Evolutionary conservation across 371 early-diverging fungal species (phyloP), one percentile per base, ranked within the genome.

Genomic region (Umbelopsis sp.): DNA sequence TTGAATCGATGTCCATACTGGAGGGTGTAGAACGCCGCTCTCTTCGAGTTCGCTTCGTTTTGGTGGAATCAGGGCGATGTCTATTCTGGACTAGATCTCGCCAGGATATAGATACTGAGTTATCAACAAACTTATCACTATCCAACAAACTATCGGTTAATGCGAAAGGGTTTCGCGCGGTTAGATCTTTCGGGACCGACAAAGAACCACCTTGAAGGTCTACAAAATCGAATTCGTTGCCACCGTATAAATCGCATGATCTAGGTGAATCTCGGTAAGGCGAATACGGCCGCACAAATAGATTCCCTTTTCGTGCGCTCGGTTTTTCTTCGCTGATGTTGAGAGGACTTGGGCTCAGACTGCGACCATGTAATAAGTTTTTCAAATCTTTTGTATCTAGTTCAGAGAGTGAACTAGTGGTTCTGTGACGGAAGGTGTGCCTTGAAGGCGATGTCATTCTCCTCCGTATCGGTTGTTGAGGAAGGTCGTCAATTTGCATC

Each of bases 31-130:
- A 29, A 35, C 5, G 12, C 8, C 18, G 57, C 20, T 48, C 48
- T 12, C 18, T 6, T 5, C 57, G 57, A 57, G 16, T 18, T 35
- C 57, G 37, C 35, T 57, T 57, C 16, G 57, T 57, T 35, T 57
- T 57, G 12, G 57, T 18, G 8, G 35, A 18, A 35, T 57, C 57
- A 14, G 29, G n/a, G 7, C 57, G 57, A 57, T 57, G 35, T 35
- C 57, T 57, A 29, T 57, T 57, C 35, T 57, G 57, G 29, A 57
- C 57, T 35, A 57, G 29, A 57, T 57, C 57, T 16, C 57, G 57
- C 57, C 57, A 57, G 29, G 57, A 57, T 29, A 57, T 57, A 1
- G 29, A 35, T 18, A 57, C 57, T 16, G 57, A 24, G 32, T 57
- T 57, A 8, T 57, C 57, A 35, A 57, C 57, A 18, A 57, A 57